Conservation (phyloP, 495 filamentous ascomycete species). For the Elasticomyces elasticus region DNA sequence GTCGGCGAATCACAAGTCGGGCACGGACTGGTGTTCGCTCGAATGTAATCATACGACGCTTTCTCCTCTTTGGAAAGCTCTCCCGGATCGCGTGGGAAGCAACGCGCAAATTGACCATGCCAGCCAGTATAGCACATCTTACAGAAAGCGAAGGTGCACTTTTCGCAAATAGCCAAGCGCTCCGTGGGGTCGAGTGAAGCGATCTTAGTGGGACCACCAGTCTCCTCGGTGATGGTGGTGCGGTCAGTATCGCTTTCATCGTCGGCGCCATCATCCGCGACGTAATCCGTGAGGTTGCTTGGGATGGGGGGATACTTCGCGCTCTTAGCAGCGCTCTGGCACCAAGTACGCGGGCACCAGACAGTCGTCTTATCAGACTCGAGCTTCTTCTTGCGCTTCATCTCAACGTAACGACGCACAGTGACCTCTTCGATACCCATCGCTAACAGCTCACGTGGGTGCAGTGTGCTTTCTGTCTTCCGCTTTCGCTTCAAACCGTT, state of each 20-base stretch:
- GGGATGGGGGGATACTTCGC: conserved; percentile 51
- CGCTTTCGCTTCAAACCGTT: conserved; percentile 31
- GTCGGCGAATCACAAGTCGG: conserved; percentile 80
- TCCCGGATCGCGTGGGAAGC: conserved; percentile 47
- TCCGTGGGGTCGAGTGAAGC: conserved; percentile 42
- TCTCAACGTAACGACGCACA: conserved; percentile 73
- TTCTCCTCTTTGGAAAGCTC: conserved; percentile 74
- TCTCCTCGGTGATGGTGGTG: conserved; percentile 20
- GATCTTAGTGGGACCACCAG: conserved; percentile 22
- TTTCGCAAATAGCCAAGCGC: conserved; percentile 69
- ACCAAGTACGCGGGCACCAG: conserved; percentile 93
- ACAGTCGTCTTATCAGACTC: conserved; percentile 85
- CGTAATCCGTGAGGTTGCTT: conserved; percentile 47
- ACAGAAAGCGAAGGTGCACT: conserved; percentile 87
- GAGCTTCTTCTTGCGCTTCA: conserved; percentile 85
- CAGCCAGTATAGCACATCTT: conserved; percentile 61
- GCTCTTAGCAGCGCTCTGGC: conserved; percentile 78
- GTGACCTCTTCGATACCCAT: conserved; percentile 65
- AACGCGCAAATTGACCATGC: conserved; percentile 72
- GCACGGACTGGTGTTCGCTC: conserved; percentile 70
- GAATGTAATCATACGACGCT: conserved; percentile 72
- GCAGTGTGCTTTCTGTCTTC: conserved; percentile 53
- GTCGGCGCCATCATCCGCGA: conserved; percentile 32
- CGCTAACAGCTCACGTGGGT: conserved; percentile 77
- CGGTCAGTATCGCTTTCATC: conserved; percentile 39